phyloP scores from a whole-genome alignment of 176 grass and related monocot genomes.

The Avena sativa region DNA sequence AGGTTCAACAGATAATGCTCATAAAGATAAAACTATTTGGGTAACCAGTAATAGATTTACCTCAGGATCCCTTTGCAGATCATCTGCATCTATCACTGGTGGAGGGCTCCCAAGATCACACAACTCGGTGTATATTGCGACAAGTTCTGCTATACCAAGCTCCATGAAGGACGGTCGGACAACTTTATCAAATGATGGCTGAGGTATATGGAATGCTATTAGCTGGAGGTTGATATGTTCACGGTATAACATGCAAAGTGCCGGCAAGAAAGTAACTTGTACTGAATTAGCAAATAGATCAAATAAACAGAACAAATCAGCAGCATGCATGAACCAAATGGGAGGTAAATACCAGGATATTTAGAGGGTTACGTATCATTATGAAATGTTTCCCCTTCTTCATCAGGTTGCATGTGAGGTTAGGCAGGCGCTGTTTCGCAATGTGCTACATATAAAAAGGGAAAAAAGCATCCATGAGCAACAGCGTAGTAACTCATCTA shows the following conservation, averaged over 20 bases:
- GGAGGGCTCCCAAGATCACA: slow-evolving; percentile 74
- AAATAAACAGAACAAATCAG: slow-evolving; percentile 3
- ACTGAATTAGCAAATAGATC: not conserved
- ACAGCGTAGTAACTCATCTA: slow-evolving; percentile 9
- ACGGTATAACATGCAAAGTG: not conserved
- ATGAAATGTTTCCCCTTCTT: slow-evolving; percentile 98
- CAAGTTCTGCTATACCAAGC: slow-evolving; percentile 85
- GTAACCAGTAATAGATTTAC: slow-evolving; percentile 47
- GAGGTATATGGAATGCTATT: slow-evolving; percentile 39
- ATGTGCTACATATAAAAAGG: slow-evolving; percentile 71
- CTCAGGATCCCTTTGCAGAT: slow-evolving; percentile 81
- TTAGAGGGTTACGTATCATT: slow-evolving; percentile 87
- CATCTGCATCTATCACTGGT: slow-evolving; percentile 95
- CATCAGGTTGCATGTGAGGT: slow-evolving; percentile 74
- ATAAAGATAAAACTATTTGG: slow-evolving; percentile 21
- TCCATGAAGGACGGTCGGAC: slow-evolving; percentile 84
- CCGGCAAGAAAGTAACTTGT: not conserved
- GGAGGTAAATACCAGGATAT: slow-evolving; percentile 76
- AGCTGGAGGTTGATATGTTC: slow-evolving; percentile 19
- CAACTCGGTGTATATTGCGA: slow-evolving; percentile 88
- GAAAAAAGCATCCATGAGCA: not conserved
- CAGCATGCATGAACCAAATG: not conserved
- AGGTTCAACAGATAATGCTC: not conserved
- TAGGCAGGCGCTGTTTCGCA: slow-evolving; percentile 80
- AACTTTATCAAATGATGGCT: slow-evolving; percentile 94